Evolutionary conservation across 129 eudicot species (phyloP).

Genomic region (Silybum marianum): DNA sequence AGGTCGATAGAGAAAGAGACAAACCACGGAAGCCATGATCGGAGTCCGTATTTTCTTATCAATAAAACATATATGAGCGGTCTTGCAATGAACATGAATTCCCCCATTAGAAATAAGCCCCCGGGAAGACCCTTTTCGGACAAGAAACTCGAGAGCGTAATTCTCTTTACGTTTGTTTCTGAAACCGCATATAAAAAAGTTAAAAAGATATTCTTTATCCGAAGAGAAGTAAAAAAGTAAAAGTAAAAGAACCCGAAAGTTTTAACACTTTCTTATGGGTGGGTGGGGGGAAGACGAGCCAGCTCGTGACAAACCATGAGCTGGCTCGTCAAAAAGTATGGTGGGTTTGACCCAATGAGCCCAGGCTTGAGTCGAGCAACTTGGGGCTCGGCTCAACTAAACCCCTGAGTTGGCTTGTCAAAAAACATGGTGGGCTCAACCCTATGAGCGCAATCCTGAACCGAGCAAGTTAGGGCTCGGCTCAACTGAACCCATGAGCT

Average conservation of each 20-base stretch:
- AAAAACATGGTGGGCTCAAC: too few relatives aligned
- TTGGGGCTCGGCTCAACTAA: too few relatives aligned
- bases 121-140: constrained; percentile 80
- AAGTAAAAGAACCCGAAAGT: not conserved
- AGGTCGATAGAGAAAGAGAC: constrained; percentile 66
- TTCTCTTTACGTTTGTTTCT: constrained; percentile 48
- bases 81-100: constrained; percentile 68
- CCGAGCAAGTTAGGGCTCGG: too few relatives aligned
- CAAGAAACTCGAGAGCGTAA: constrained; percentile 63
- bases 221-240: not conserved
- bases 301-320: not conserved
- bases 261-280: not conserved
- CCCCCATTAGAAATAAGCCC: constrained; percentile 65
- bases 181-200: constrained; percentile 20
- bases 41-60: constrained; percentile 74
- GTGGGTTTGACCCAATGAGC: too few relatives aligned
- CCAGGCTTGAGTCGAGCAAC: too few relatives aligned
- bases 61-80: constrained; percentile 82
- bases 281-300: not conserved
- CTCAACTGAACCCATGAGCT: not conserved
- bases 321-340: too few relatives aligned
- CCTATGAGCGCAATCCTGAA: too few relatives aligned
- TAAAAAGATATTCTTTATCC: not conserved
- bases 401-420: too few relatives aligned
- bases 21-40: constrained; percentile 94